Percentiles rank a stretch among this genome's conserved stretches.
Evolutionary conservation across 192 early-diverging fungal species (phyloP).

Genomic region (Gigaspora rosea): DNA sequence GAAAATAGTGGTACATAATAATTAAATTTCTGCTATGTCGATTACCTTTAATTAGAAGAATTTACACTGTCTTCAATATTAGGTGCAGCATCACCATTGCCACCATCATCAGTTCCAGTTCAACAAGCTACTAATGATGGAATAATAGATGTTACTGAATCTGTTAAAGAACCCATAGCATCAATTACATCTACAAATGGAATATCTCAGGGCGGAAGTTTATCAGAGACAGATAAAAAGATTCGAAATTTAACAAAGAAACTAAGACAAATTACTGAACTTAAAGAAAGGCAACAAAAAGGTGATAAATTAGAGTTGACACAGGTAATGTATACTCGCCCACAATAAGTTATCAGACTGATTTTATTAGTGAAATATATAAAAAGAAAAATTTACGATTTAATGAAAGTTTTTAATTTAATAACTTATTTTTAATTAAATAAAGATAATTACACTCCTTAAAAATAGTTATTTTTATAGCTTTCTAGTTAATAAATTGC

Average conservation of each 20-base stretch:
- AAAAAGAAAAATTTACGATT: conserved; percentile 11
- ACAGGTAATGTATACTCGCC: conserved; percentile 52
- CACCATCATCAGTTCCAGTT: no score
- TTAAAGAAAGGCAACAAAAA: conserved; percentile 73
- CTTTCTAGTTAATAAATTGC: no score
- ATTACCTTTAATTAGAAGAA: no score
- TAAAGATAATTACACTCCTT: no score
- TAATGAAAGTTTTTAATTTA: no score
- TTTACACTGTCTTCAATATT: no score
- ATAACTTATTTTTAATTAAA: no score
- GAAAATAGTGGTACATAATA: background rate
- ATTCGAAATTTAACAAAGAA: conserved; percentile 89
- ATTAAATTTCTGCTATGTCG: no score
- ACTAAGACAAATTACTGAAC: conserved; percentile 83
- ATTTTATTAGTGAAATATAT: background rate
- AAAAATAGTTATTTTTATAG: no score
- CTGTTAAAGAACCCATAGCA: background rate
- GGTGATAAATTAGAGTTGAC: conserved; percentile 84
- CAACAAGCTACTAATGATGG: background rate
- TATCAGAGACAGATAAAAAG: conserved; percentile 82
- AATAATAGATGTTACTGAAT: conserved; percentile 4
- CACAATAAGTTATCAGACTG: background rate
- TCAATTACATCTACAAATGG: conserved; percentile 32
- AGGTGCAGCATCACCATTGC: no score
- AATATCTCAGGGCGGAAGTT: conserved; percentile 34